Evolutionary conservation across 2,329 filamentous ascomycete genomes (phyloP).

Genomic region (Arthrobotrys musiformis): DNA sequence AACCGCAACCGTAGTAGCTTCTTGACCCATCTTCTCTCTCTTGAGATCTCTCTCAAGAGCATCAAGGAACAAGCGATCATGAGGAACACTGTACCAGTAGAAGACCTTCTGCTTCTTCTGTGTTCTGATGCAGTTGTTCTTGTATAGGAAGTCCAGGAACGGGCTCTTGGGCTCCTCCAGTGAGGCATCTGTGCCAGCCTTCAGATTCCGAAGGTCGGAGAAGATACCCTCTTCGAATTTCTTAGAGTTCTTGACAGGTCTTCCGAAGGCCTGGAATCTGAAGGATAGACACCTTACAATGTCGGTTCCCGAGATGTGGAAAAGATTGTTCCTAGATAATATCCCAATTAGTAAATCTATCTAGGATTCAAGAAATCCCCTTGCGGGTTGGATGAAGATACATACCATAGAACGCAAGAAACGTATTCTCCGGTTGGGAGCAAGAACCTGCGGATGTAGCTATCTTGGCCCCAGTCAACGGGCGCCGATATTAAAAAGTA

Average conservation of each 20-base stretch:
- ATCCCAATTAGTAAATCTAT: not conserved
- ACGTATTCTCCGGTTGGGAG: conserved; percentile 98
- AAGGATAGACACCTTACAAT: conserved; percentile 98
- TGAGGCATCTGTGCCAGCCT: conserved; percentile 96
- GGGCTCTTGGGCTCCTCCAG: conserved; percentile 98
- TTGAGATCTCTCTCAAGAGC: conserved; percentile 96
- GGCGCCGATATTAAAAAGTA: conserved; percentile 99
- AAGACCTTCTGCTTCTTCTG: conserved; percentile 99
- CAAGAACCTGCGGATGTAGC: conserved; percentile 95
- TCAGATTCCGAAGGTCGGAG: conserved; percentile 96
- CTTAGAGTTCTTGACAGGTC: conserved; percentile 98
- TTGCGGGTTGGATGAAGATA: conserved; percentile 57
- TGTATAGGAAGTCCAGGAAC: conserved; percentile 98
- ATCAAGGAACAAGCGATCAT: conserved; percentile 96
- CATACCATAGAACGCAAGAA: conserved; percentile 91
- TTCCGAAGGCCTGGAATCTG: conserved; percentile 97
- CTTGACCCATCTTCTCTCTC: conserved; percentile 99
- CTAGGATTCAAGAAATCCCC: not conserved
- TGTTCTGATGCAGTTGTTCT: conserved; percentile 99
- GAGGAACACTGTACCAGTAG: conserved; percentile 99
- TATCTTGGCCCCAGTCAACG: conserved; percentile 95
- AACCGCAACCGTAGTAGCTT: conserved; percentile 94
- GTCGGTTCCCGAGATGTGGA: conserved; percentile 98
- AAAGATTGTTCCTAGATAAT: conserved; percentile 84
- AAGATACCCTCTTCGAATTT: conserved; percentile 99